Evolutionary conservation across 2,329 filamentous ascomycete species (phyloP).

Genomic region (Pestalotiopsis sp.): DNA sequence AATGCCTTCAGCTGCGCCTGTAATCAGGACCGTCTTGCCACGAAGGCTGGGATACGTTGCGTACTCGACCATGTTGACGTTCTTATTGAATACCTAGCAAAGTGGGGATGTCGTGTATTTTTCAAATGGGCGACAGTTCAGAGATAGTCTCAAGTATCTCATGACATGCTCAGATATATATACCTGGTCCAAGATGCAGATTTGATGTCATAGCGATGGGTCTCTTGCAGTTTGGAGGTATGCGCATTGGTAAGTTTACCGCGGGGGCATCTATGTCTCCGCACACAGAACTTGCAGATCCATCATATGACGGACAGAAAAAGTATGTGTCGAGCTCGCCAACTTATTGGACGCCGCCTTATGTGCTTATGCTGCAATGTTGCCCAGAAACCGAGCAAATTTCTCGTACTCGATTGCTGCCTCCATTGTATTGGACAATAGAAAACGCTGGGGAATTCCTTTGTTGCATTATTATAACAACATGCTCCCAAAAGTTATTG

Average conservation of each 20-base stretch:
- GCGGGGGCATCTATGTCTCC: neutral
- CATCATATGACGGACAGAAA: neutral
- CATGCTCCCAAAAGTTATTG: neutral
- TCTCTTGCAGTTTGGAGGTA: neutral
- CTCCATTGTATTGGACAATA: neutral
- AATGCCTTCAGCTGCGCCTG: constrained; percentile 50
- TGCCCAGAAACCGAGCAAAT: neutral
- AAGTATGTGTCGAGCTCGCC: neutral
- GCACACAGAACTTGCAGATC: neutral
- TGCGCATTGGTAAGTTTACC: neutral
- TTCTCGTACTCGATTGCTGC: neutral
- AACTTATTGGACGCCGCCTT: neutral
- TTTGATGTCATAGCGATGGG: neutral
- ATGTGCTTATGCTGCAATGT: neutral
- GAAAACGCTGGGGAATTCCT: neutral
- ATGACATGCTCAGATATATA: neutral
- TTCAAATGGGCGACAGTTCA: neutral
- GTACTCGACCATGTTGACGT: constrained; percentile 20
- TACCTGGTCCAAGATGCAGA: neutral
- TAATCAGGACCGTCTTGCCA: constrained; percentile 44
- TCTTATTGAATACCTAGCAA: neutral
- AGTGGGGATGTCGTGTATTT: neutral
- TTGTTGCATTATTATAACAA: neutral
- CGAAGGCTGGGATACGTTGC: constrained; percentile 45
- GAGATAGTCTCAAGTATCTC: neutral